phyloP scores from a whole-genome alignment of 768 basidiomycete species.

The Lenzites betulinus region DNA sequence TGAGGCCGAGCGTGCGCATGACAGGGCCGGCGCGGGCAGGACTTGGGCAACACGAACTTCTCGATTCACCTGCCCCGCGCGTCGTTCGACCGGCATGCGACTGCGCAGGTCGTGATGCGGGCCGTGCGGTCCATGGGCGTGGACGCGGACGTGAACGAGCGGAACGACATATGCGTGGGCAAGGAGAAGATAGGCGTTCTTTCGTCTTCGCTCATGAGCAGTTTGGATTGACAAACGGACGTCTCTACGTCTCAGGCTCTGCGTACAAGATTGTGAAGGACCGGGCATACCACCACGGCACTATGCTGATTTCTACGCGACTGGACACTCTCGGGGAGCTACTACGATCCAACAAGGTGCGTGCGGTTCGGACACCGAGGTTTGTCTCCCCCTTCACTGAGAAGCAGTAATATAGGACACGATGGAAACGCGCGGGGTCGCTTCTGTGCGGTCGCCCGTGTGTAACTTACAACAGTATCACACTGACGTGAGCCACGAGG shows the following conservation, averaged over 20 bases:
- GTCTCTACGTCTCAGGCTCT: constrained; percentile 86
- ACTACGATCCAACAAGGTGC: constrained; percentile 66
- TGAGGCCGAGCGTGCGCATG: background rate
- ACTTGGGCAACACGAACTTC: constrained; percentile 96
- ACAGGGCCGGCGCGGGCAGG: constrained; percentile 48
- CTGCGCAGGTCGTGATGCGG: constrained; percentile 73
- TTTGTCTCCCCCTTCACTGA: constrained; percentile 8
- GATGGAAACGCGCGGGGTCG: constrained; percentile 84
- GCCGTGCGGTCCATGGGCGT: constrained; percentile 80
- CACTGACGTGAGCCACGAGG: constrained; percentile 57
- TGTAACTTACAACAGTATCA: constrained; percentile 71
- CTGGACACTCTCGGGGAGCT: constrained; percentile 73
- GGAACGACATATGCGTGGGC: constrained; percentile 90
- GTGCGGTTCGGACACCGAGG: constrained; percentile 9
- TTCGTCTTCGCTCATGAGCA: background rate
- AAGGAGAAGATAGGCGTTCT: constrained; percentile 81
- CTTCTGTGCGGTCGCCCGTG: constrained; percentile 91
- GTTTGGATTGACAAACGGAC: constrained; percentile 1
- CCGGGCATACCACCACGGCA: constrained; percentile 96
- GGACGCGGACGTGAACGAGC: constrained; percentile 77
- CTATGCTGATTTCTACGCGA: constrained; percentile 91
- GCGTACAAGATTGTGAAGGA: constrained; percentile 94
- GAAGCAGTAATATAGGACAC: constrained; percentile 51
- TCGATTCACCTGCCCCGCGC: constrained; percentile 87
- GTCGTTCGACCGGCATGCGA: constrained; percentile 77